Evolutionary conservation across 2,329 filamentous ascomycete species (phyloP), one percentile per base, ranked within the genome.

Genomic region (Aureobasidium pullulans): DNA sequence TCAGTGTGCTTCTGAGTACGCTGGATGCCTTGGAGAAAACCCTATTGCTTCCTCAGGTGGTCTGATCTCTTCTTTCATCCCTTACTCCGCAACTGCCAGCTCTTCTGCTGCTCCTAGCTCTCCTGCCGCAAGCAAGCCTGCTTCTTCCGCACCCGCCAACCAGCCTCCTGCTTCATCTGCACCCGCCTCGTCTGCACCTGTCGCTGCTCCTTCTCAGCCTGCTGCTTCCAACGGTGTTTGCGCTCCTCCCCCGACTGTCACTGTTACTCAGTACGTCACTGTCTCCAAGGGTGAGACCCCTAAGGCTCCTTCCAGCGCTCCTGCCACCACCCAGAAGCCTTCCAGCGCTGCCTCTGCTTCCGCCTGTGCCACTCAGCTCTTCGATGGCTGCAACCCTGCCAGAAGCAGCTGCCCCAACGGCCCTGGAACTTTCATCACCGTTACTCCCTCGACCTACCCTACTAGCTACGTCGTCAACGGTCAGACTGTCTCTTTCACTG

Each of bases 11-110:
- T 36, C 42, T n/a, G 16, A 49, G 16, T 58, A 47, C 43, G 54
- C 54, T 39, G 15, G 11, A 10, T 58, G 54, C 19, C 59, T 60
- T 19, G 59, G 59, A 7, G 29, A 60, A 23, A 57, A 57, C 34
- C 59, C 59, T 16, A n/a, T 57, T 32, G 34, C 32, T 4, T 16
- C 34, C 4, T 42, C 50, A 7, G 47, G 46, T 29, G 57, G 57
- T n/a, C 6, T 48, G 9, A 32, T 68, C 65, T 40, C 44, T 3
- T 16, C 28, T n/a, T 48, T 19, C 46, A 19, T 48, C 15, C 29
- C 46, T 15, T 34, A 34, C 8, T 11, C 46, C 2, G 46, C 46
- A 4, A 34, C 29, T 6, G 31, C 29, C 6, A 42, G 16, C 39
- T 47, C 9, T 7, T 15, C 52, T 31, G 54, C 15, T 31, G 28